Evolutionary conservation across 805 yeast genomes (phyloP).

Genomic region (Yamadazyma kitorensis): DNA sequence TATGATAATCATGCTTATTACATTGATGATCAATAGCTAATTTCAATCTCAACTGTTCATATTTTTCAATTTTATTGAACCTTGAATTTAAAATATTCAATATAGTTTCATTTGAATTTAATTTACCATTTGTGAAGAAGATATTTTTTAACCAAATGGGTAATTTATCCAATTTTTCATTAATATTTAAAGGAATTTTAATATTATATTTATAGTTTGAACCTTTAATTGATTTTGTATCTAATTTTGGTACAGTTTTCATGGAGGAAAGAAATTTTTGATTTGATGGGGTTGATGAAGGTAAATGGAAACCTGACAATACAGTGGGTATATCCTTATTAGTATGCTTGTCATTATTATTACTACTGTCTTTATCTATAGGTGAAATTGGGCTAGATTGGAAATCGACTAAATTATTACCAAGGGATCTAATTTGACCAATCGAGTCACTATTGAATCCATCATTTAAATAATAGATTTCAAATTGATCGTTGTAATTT

Average conservation of each 20-base stretch:
- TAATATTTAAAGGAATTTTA: slow-evolving; percentile 18
- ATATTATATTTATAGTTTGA: slow-evolving; percentile 21
- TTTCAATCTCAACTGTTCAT: slow-evolving; percentile 37
- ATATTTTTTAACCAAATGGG: slow-evolving; percentile 33
- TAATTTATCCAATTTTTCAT: slow-evolving; percentile 14
- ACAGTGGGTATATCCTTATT: slow-evolving; percentile 7
- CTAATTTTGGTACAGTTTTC: slow-evolving; percentile 26
- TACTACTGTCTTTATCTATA: background rate
- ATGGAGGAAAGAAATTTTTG: slow-evolving; percentile 35
- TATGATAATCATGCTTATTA: slow-evolving; percentile 5
- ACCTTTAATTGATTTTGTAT: slow-evolving; percentile 14
- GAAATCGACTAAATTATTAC: slow-evolving; percentile 8
- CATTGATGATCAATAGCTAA: slow-evolving; percentile 20
- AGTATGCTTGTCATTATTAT: background rate
- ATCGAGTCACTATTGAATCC: slow-evolving; percentile 7
- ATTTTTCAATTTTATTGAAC: slow-evolving; percentile 37
- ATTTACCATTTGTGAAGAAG: background rate
- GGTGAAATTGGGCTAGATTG: slow-evolving; percentile 7
- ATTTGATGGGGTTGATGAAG: slow-evolving; percentile 36
- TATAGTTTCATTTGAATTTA: slow-evolving; percentile 17
- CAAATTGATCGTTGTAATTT: slow-evolving; percentile 13
- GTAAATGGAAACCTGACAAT: slow-evolving; percentile 41
- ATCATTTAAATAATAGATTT: slow-evolving; percentile 7
- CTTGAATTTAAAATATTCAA: slow-evolving; percentile 23
- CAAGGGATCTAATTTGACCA: no score